Evolutionary conservation across 2,329 filamentous ascomycete genomes (phyloP), one percentile per base, ranked within the genome.

Genomic region (Fusarium concolor): DNA sequence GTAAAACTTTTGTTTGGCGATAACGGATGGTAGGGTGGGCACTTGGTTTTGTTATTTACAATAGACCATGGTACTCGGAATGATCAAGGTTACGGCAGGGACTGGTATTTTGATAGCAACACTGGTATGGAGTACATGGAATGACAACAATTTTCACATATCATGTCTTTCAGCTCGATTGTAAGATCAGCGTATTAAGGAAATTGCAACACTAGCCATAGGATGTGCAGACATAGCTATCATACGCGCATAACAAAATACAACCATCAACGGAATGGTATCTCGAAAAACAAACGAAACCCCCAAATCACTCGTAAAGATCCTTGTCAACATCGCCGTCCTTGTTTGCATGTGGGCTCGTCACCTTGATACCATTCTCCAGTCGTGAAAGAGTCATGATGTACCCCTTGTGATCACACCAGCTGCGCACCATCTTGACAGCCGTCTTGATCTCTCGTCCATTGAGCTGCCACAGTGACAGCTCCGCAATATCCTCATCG

Each of bases 381-480:
- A 84, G 47, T 37, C 79, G 76, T 17, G 75, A 68, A 56, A 84
- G 71, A 43, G 79, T 81, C 73, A 85, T 76, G 17, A 72, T 71
- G 46, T 82, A 81, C 10, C 74, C 75, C 74, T 84, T 83, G 65
- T 81, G 75, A 33, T 79, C 75, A 67, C 82, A 85, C 82, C 81
- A 84, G 20, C 73, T 78, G 50, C 75, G 74, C 2, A 79, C 79
- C 82, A 83, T 82, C 74, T 83, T 80, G 68, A 84, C 76, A 10
- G 79, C 80, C 56, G 79, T 83, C 72, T 84, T 84, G 67, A 83
- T 85, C 76, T 83, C 79, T 22, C 81, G 74, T 6, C 80, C 83
- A 45, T 84, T 85, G 56, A 83, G 76, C 58, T 76, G 73, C 80
- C 78, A 82, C 22, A 76, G 71, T 4, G 76, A 74, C 12, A 85